Base-by-base conservation (phyloP, 352 stramenopile species). In the Globisporangium camurandrum region DNA sequence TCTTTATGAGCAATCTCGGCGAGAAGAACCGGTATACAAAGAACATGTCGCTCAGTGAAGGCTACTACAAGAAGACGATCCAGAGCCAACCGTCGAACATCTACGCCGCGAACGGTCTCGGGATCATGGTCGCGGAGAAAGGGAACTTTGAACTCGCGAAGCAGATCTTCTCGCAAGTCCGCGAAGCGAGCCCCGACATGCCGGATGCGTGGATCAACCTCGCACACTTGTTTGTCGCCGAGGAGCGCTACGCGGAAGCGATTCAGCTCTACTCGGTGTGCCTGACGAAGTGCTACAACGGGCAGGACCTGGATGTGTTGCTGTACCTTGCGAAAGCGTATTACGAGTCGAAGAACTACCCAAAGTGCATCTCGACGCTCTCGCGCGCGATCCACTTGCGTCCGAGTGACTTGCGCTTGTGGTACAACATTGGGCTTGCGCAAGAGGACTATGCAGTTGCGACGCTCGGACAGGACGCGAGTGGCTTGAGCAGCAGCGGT, bases 1-100 rank as follows among this genome's bases (percentile, higher is more conserved):
- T 99, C 53, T 99, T 98, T 64, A 98, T 99, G 83, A 96, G 87
- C 63, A 99, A 98, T 64, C 71, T 98, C 8, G 88, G 95, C 27
- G 91, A 96, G 37, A 95, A 95, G 43, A 88, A 94, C 43, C 88
- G 94, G 7, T 98, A 98, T 75, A 89, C 84, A 22, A 98, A 98
- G 67, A 96, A 98, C 73, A 92, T 99, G 65, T 85, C 88, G 49
- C 85, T 95, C 38, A 89, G 75, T 44, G 91, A 95, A 57, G 91
- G 95, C 23, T 98, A 97, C 64, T 98, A 98, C 81, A 95, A 97
- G 62, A 89, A 97, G 62, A 98, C 97, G 22, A 67, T 98, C 23
- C 64, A 81, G 39, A 95, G 89, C 20, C 89, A 98, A 55, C 84
- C 88, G 12, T 75, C 77, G 46, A 98, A 98, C 72, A 93, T 97